Evolutionary conservation across 495 filamentous ascomycete species (phyloP).

Genomic region (Penicillium turbatum): DNA sequence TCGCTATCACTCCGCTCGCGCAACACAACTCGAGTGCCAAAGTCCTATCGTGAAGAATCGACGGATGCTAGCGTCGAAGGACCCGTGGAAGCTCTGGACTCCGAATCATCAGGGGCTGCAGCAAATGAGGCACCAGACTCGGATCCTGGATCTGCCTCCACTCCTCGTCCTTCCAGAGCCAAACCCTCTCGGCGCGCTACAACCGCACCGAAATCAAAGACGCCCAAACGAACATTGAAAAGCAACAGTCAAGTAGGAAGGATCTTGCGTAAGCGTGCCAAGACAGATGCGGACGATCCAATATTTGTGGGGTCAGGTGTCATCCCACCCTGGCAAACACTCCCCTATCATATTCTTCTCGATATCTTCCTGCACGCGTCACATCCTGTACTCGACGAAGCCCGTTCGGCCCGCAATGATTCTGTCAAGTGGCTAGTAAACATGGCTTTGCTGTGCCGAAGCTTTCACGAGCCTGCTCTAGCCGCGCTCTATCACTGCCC

Average conservation of each 20-base stretch:
- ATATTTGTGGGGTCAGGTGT: slow-evolving; percentile 35
- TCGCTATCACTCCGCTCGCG: slow-evolving; percentile 37
- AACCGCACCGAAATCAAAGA: slow-evolving; percentile 15
- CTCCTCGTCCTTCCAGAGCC: background rate
- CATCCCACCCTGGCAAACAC: slow-evolving; percentile 61
- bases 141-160: background rate
- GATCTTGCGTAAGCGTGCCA: slow-evolving; percentile 29
- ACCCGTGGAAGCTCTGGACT: slow-evolving; percentile 7
- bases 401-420: slow-evolving; percentile 25
- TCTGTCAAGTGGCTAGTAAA: slow-evolving; percentile 59
- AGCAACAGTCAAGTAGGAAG: slow-evolving; percentile 18
- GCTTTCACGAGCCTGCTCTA: slow-evolving; percentile 70
- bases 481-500: slow-evolving; percentile 68
- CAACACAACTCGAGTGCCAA: slow-evolving; percentile 25
- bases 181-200: slow-evolving; percentile 4
- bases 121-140: slow-evolving; percentile 6
- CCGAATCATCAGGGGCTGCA: slow-evolving; percentile 5
- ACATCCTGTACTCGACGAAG: slow-evolving; percentile 53
- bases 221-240: slow-evolving; percentile 19
- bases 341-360: slow-evolving; percentile 69
- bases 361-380: slow-evolving; percentile 65
- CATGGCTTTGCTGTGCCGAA: slow-evolving; percentile 56
- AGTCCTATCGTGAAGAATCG: slow-evolving; percentile 45
- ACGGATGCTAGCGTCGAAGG: slow-evolving; percentile 32
- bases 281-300: slow-evolving; percentile 16